These are phyloP conservation scores for Neurospora sp. DNA, from an alignment of 495 filamentous ascomycete genomes.

Conservation along the genomic window DNA sequence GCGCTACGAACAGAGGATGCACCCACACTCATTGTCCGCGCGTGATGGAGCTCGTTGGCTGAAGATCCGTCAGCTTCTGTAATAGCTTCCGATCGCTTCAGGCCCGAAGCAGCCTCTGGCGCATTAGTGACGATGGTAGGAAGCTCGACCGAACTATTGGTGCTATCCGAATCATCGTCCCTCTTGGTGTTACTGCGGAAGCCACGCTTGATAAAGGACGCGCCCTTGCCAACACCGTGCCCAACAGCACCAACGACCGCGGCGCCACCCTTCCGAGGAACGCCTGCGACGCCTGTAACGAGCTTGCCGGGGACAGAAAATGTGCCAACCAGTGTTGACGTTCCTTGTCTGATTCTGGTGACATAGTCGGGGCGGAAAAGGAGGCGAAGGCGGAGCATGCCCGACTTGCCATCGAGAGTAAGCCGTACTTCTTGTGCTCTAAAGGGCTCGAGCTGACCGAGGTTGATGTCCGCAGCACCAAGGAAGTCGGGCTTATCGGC, in stretches of 20 bases:
- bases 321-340: conserved; percentile 86
- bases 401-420: conserved; percentile 82
- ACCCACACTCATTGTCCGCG: conserved; percentile 58
- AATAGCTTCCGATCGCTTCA: conserved; percentile 21
- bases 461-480: conserved; percentile 65
- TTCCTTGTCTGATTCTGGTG: conserved; percentile 76
- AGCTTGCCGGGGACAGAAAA: conserved; percentile 88
- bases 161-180: conserved; percentile 37
- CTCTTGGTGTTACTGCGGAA: conserved; percentile 57
- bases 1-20: conserved; percentile 49
- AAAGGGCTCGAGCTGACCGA: conserved; percentile 79
- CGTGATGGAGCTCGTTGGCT: conserved; percentile 43
- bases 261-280: conserved; percentile 82
- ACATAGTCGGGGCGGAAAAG: conserved; percentile 95
- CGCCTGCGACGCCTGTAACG: conserved; percentile 65
- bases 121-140: conserved; percentile 36
- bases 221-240: conserved; percentile 75
- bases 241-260: conserved; percentile 61
- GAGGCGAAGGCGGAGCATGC: conserved; percentile 68
- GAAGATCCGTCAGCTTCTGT: neutral
- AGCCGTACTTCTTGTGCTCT: conserved; percentile 58
- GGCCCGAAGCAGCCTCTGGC: conserved; percentile 24
- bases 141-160: conserved; percentile 25
- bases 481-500: conserved; percentile 84
- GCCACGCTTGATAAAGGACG: conserved; percentile 73